These are phyloP conservation scores for Podaxis rugospora DNA, from an alignment of 768 basidiomycete genomes.

Conservation along the genomic window DNA sequence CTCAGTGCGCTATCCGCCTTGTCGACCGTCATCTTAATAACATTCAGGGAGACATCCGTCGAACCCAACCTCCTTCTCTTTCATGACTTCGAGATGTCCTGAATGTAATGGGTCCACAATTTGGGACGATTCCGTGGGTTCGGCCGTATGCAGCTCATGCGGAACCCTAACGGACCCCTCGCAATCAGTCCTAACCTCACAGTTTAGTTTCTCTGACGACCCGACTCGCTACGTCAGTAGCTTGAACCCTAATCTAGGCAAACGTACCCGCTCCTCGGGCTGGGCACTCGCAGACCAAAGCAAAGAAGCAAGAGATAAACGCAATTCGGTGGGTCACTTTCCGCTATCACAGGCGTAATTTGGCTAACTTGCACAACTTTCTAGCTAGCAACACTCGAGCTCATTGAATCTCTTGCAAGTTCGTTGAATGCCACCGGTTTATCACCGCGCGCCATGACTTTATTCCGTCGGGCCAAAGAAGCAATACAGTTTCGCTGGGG, in stretches of 20 bases:
- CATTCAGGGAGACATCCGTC: not conserved
- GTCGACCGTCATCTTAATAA: not conserved
- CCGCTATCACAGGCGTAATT: constrained; percentile 13
- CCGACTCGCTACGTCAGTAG: constrained; percentile 27
- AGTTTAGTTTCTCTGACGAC: constrained; percentile 28
- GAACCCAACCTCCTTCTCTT: not conserved
- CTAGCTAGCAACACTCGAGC: constrained; percentile 60
- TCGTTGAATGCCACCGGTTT: constrained; percentile 58
- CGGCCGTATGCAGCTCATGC: constrained; percentile 64
- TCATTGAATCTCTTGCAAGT: constrained; percentile 55
- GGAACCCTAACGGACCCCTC: constrained; percentile 65
- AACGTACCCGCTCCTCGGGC: constrained; percentile 43
- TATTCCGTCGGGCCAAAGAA: constrained; percentile 68
- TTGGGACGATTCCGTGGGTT: constrained; percentile 55
- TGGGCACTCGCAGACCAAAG: constrained; percentile 65
- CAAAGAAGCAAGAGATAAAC: constrained; percentile 59
- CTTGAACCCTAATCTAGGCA: constrained; percentile 36
- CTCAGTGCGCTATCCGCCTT: not conserved
- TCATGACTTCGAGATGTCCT: constrained; percentile 38
- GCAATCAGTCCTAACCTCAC: constrained; percentile 53
- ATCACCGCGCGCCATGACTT: constrained; percentile 57
- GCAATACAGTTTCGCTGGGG: constrained; percentile 68
- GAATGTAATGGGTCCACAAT: constrained; percentile 50
- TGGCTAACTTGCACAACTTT: constrained; percentile 16
- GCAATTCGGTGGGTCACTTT: constrained; percentile 49